Evolutionary conservation across 352 stramenopile species (phyloP), one percentile per base, ranked within the genome.

Genomic region (Albugo candida): DNA sequence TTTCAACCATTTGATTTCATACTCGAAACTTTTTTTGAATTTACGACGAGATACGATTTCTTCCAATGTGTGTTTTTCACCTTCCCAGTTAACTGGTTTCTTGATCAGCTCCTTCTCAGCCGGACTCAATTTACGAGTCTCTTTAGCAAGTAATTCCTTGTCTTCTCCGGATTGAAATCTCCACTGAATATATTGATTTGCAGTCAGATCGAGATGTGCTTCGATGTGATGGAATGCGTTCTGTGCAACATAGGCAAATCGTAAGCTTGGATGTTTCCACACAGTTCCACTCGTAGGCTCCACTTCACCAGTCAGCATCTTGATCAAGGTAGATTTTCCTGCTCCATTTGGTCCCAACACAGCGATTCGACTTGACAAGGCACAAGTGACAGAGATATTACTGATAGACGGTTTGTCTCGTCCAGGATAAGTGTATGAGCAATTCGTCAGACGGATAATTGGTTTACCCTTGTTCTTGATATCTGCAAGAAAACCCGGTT

Each of bases 201-300:
- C 88, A 48, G 78, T 93, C 43, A 92, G 72, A 52, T 98, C 91
- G 40, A 97, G 77, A 68, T 98, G 92, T 51, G 92, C 68, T 65
- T 98, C 93, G 53, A 98, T 94, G 67, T 98, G 93, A 61, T 96
- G 89, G 68, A 98, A 97, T 36, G 92, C 84, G 65, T 98, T 93
- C 72, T 98, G 92, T 24, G 89, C 87, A 4, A 98, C 92, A 66
- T 97, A 98, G 2, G 92, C 92, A 57, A 97, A 91, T 64, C 87
- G 83, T 59, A 97, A 72, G 35, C 67, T 59, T 37, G 72, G 77
- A 63, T 91, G 77, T 65, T 87, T 91, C 78, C 78, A 91, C 51
- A 91, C 60, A 49, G 60, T 61, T 45, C 78, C 78, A 1, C 38
- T 45, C 16, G 66, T 83, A 3, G 78, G 78, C 62, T 85, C 78